A percentile compares a stretch with the other conserved stretches of the same genome.
These are phyloP conservation scores for Uronychia binucleata DNA, from an alignment of 73 alveolate species.

Conservation along the genomic window DNA sequence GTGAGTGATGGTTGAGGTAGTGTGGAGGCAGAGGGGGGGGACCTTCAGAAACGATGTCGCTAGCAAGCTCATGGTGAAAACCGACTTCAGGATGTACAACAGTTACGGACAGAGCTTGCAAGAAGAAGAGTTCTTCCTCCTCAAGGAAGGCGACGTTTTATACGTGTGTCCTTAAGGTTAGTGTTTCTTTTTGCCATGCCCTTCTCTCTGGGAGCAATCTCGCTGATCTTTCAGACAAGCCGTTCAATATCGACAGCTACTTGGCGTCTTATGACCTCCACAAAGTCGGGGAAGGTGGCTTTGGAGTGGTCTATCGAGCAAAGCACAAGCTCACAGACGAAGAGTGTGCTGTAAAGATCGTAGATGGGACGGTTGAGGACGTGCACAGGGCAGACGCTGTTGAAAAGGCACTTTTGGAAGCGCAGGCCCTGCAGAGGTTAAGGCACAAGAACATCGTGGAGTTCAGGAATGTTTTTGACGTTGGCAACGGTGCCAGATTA, in stretches of 20 bases:
- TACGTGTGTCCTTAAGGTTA: not conserved
- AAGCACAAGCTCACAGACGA: constrained; percentile 22
- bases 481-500: constrained; percentile 10
- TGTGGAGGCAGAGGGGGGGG: not conserved
- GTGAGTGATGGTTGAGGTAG: too few species aligned
- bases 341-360: too few species aligned
- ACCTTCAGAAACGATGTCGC: not conserved
- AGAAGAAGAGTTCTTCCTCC: not conserved
- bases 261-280: not conserved
- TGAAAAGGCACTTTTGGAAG: constrained; percentile 34
- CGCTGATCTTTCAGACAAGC: not conserved
- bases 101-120: not conserved
- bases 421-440: constrained; percentile 1
- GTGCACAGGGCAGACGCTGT: constrained; percentile 4
- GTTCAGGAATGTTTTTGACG: constrained; percentile 20
- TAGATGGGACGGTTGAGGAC: constrained; percentile 18
- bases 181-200: not conserved
- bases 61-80: not conserved
- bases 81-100: not conserved
- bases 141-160: not conserved
- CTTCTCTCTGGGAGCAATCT: too few species aligned
- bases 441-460: constrained; percentile 14
- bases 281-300: constrained; percentile 33
- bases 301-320: constrained; percentile 27
- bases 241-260: not conserved